Evolutionary conservation across 106 monocot genomes (phyloP).

Genomic region (Cymbidium sinense): DNA sequence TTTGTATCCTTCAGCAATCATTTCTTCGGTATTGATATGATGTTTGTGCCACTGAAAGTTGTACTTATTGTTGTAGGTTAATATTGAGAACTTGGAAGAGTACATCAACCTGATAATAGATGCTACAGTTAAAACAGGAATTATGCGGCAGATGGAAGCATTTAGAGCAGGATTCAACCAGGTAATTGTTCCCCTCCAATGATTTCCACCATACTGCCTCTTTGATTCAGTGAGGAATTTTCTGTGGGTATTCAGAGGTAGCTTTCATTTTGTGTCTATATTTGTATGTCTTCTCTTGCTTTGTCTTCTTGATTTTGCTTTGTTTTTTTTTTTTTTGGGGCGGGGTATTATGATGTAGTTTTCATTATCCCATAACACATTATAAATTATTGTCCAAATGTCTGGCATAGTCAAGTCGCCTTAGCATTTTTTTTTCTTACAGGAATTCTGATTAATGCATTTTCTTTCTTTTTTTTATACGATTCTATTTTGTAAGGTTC

Average conservation of each 20-base stretch:
- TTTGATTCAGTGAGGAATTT: background rate
- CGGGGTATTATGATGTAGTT: too few species aligned
- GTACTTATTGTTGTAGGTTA: slow-evolving; percentile 37
- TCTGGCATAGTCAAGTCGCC: too few species aligned
- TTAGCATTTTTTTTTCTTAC: too few species aligned
- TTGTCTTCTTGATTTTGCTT: too few species aligned
- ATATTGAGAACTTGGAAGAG: slow-evolving; percentile 83
- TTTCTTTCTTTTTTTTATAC: too few species aligned
- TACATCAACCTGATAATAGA: slow-evolving; percentile 86
- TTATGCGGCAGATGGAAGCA: slow-evolving; percentile 84
- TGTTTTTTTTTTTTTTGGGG: too few species aligned
- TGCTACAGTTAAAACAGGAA: slow-evolving; percentile 82
- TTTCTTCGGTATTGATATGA: background rate
- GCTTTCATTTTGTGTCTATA: too few species aligned
- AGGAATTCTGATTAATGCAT: too few species aligned
- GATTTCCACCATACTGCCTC: background rate
- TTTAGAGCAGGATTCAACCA: slow-evolving; percentile 93
- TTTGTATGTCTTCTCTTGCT: too few species aligned
- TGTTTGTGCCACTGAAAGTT: background rate
- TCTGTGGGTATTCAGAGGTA: background rate
- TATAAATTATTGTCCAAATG: too few species aligned
- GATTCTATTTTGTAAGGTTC: too few species aligned
- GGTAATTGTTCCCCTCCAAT: slow-evolving; percentile 24
- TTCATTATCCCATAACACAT: too few species aligned
- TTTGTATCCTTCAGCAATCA: background rate